phyloP scores from a whole-genome alignment of 208 protist species.

The Porcisia hertigi region DNA sequence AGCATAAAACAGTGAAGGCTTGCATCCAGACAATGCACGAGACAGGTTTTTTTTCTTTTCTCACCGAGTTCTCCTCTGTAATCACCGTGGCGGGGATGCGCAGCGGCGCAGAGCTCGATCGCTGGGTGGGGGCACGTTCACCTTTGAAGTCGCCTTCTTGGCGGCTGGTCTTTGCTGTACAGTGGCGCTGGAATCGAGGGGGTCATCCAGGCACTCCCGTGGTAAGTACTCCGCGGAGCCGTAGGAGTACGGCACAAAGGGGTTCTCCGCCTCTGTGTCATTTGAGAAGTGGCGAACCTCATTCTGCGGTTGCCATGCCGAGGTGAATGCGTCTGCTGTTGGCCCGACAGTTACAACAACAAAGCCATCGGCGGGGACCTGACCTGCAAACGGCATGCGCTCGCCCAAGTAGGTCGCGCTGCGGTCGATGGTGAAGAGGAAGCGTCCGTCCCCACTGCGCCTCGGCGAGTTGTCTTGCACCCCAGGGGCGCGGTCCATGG shows the following conservation, averaged over 20 bases:
- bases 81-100: background rate
- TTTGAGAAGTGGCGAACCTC: background rate
- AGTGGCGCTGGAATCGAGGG: background rate
- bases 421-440: conserved; percentile 28
- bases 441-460: conserved; percentile 3
- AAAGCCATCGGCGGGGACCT: conserved; percentile 25
- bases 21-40: no score
- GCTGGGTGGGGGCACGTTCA: background rate
- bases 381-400: conserved; percentile 27
- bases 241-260: conserved; percentile 23
- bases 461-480: background rate
- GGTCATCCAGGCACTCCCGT: background rate
- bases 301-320: conserved; percentile 8
- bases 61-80: no score
- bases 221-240: conserved; percentile 14
- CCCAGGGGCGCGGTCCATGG: background rate
- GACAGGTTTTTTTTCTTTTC: no score
- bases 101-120: background rate
- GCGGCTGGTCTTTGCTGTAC: background rate
- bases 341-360: conserved; percentile 28
- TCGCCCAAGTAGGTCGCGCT: conserved; percentile 9
- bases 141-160: background rate
- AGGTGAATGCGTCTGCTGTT: conserved; percentile 14
- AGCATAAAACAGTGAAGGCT: no score
- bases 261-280: conserved; percentile 8